Evolutionary conservation across 352 stramenopile genomes (phyloP).

Genomic region (Peronospora belbahrii): DNA sequence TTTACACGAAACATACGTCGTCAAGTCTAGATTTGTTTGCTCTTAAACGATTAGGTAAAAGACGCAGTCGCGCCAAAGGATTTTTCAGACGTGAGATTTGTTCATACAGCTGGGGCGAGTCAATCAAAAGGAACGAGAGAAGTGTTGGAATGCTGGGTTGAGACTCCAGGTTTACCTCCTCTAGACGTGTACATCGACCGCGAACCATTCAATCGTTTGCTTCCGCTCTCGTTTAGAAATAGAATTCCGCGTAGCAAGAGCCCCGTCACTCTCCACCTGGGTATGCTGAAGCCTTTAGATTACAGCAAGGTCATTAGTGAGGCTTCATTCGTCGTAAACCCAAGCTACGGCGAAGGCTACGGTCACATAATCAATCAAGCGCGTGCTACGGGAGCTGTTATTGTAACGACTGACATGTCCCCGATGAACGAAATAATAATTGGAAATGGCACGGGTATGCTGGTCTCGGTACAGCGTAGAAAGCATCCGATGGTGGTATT

Average conservation of each 20-base stretch:
- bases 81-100: conserved; percentile 32
- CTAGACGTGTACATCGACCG: conserved; percentile 35
- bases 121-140: conserved; percentile 45
- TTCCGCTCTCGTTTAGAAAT: conserved; percentile 22
- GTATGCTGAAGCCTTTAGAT: conserved; percentile 13
- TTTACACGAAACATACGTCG: conserved; percentile 54
- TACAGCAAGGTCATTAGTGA: conserved; percentile 42
- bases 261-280: conserved; percentile 25
- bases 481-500: conserved; percentile 20
- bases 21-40: conserved; percentile 23
- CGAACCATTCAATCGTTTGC: conserved; percentile 17
- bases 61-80: conserved; percentile 26
- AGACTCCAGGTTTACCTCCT: conserved; percentile 28
- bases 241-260: conserved; percentile 16
- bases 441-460: conserved; percentile 18
- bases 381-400: conserved; percentile 35
- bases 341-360: conserved; percentile 61
- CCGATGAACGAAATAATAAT: conserved; percentile 64
- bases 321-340: conserved; percentile 43
- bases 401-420: conserved; percentile 42
- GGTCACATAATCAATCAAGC: conserved; percentile 69
- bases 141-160: conserved; percentile 53
- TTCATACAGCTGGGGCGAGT: conserved; percentile 47
- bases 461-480: conserved; percentile 6
- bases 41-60: conserved; percentile 14